Evolutionary conservation across 2,329 filamentous ascomycete genomes (phyloP), one percentile per base, ranked within the genome.

Genomic region (Ophiocordyceps sinensis): DNA sequence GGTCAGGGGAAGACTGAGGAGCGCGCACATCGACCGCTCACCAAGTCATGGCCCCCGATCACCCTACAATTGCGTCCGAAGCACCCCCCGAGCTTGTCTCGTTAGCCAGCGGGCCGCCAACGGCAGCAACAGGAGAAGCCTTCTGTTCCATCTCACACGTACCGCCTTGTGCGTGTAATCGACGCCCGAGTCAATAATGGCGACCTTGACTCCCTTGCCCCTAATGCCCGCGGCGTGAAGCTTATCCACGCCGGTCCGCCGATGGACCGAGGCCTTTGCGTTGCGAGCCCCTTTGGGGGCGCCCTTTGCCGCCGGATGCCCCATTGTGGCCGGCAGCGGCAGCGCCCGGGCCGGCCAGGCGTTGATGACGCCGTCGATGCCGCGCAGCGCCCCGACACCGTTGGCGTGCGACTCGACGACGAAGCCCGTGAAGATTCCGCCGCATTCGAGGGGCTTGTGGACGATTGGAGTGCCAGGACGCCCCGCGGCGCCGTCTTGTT

Each of bases 101-200:
- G 19, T 50, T 23, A 49, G 42, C 28, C 23, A 13, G 14, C 7
- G 26, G 9, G n/a, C 17, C 26, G 21, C 2, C n/a, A 7, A 4
- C n/a, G n/a, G 13, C 8, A n/a, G 17, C 31, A 19, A 26, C 2
- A 2, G 13, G 8, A 4, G 19, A 19, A 19, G 19, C 19, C 19
- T 19, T 19, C 19, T 19, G 19, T 19, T 19, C 19, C 19, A 7
- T 26, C 9, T 9, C 9, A 7, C 23, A 43, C 47, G 35, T 46
- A 62, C 60, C 26, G 62, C 58, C 40, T 55, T 50, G 39, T 65
- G 63, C 1, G 52, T 58, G 37, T 65, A 65, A 39, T 64, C 60
- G 26, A 65, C 50, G 0, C 62, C 62, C 1, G 60, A 62, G 40
- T 65, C 63, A 32, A 65, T 56, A 26, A 65, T 50, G 9, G 61